Evolutionary conservation across 139 green algal genomes (phyloP), one percentile per base, ranked within the genome.

Genomic region (Desmodesmus armatus): DNA sequence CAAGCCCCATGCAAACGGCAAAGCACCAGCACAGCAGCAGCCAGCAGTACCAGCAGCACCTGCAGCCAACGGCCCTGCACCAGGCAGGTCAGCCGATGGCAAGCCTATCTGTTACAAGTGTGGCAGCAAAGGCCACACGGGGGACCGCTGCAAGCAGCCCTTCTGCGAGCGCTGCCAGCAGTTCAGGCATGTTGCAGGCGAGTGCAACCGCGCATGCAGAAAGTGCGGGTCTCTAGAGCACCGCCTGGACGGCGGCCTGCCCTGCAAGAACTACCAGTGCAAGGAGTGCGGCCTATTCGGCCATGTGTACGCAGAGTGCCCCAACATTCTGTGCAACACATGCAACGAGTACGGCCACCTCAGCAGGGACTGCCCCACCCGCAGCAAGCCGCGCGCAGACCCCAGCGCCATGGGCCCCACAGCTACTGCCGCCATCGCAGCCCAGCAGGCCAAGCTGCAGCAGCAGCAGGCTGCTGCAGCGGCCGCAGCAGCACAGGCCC

Each of bases 251-350:
- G 76, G 76, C 55, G 76, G 76, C n/a, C 55, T 72, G 47, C 76
- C 76, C 53, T 82, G 76, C 76, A 82, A 82, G 55, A 82, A 82
- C 55, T 82, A 82, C 40, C 76, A 82, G 55, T 82, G 76, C 76
- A 82, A 82, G 55, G 76, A 82, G 55, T 82, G 76, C 39, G 76
- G 76, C 53, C 37, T 82, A 37, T 82, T 72, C 72, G 76, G 76
- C 11, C 76, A 82, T 37, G n/a, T 82, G 9, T 82, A 82, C 55
- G 76, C 76, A 82, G 76, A 82, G 55, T 82, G 76, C 76, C 76
- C 76, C 31, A 82, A 82, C 76, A 82, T 82, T 39, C 39, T 82
- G 11, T 82, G 76, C 76, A 82, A 82, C 76, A 37, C 44, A 2
- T 82, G 76, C 76, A 82, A 47, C 1, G 76, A 82, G 55, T 82